phyloP scores from a whole-genome alignment of 2,329 filamentous ascomycete species.

The Fusarium sp. region DNA sequence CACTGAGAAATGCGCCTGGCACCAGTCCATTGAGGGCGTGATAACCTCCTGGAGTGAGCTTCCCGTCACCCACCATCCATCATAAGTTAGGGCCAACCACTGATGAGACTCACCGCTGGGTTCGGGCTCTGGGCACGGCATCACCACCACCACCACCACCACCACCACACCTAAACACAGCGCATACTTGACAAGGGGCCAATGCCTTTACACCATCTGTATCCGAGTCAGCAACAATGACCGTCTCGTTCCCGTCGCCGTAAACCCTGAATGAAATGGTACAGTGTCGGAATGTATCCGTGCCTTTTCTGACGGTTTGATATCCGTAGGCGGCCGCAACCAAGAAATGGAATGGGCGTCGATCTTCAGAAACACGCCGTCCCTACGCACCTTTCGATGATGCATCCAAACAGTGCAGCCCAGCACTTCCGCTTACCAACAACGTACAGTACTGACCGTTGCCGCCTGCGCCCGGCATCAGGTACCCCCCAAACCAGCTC shows the following conservation, averaged over 20 bases:
- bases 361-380: slow-evolving; percentile 26
- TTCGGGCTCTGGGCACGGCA: not conserved
- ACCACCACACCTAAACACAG: not conserved
- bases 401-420: slow-evolving; percentile 13
- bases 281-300: slow-evolving; percentile 5
- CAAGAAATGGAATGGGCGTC: slow-evolving; percentile 19
- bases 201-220: slow-evolving; percentile 21
- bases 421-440: slow-evolving; percentile 3
- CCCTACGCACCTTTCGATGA: slow-evolving; percentile 22
- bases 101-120: slow-evolving; percentile 23
- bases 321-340: slow-evolving; percentile 15
- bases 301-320: slow-evolving; percentile 14
- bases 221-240: slow-evolving; percentile 1
- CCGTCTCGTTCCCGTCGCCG: not conserved
- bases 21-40: slow-evolving; percentile 19
- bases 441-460: slow-evolving; percentile 1
- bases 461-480: not conserved
- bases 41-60: slow-evolving; percentile 5
- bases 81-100: slow-evolving; percentile 2
- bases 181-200: slow-evolving; percentile 10
- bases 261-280: not conserved
- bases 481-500: not conserved
- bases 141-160: not conserved
- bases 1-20: slow-evolving; percentile 28
- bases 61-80: not conserved